Percentiles rank a stretch among this genome's conserved stretches.
phyloP scores from a whole-genome alignment of 306 rosid species.

The Casuarina equisetifolia region DNA sequence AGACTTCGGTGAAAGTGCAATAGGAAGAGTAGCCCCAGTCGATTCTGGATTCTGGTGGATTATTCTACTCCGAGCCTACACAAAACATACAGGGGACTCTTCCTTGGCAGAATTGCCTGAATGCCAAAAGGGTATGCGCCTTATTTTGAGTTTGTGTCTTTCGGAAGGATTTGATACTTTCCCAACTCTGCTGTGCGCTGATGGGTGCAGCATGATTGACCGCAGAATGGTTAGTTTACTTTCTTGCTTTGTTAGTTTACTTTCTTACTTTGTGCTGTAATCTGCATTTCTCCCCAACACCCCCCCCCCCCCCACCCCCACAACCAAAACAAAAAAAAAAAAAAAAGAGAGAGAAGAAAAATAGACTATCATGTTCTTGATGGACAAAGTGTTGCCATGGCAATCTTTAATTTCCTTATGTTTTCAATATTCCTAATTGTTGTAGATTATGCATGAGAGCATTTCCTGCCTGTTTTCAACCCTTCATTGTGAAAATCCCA shows the following conservation, averaged over 20 bases:
- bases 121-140: conserved; percentile 41
- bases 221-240: conserved; percentile 33
- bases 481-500: background rate
- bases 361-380: background rate
- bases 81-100: conserved; percentile 38
- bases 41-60: conserved; percentile 47
- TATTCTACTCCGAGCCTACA: conserved; percentile 41
- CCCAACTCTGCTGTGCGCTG: conserved; percentile 40
- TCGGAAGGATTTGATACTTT: conserved; percentile 42
- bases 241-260: too few relatives aligned
- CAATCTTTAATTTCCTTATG: background rate
- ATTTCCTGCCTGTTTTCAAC: background rate
- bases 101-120: conserved; percentile 37
- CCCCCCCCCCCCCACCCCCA: too few relatives aligned
- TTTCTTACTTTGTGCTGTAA: background rate
- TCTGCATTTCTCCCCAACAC: background rate
- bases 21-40: conserved; percentile 46
- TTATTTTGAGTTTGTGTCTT: conserved; percentile 33
- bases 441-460: background rate
- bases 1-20: conserved; percentile 41
- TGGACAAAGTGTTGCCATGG: background rate
- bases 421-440: background rate
- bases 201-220: conserved; percentile 42
- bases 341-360: background rate
- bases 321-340: too few relatives aligned